Evolutionary conservation across 805 yeast genomes (phyloP), one percentile per base, ranked within the genome.

Genomic region (Schwanniomyces polymorphus): DNA sequence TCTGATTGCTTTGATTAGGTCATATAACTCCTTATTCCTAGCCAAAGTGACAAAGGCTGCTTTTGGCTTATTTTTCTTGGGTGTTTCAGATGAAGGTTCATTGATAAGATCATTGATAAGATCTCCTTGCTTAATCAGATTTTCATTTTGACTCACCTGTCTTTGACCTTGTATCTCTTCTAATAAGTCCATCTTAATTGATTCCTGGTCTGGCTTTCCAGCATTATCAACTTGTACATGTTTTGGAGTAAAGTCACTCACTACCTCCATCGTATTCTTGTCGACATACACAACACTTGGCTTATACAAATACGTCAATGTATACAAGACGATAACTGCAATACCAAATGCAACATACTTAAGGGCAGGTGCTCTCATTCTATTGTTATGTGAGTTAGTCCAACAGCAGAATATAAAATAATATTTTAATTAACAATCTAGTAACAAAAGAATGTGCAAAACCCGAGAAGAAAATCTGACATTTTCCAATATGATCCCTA

Each of bases 21-120:
- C 76, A 69, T 79, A 75, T 47, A 88, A 64, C 61, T 88, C 96
- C n/a, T 71, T 57, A 64, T 88, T 87, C 70, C 95, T 77, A 10
- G 91, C 94, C 57, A 88, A 74, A 0, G 92, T 78, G 14, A 88
- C 91, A 64, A 89, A 87, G 1, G 95, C 84, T 12, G 96, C 96
- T 47, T 57, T 61, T 5, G 42, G 44, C 27, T 33, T 35, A 2
- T 25, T 16, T 25, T 33, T 35, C 28, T 41, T 25, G 6, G 38
- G 10, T 16, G 12, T 17, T 38, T 37, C 17, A 12, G 33, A 6
- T 40, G 34, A 31, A 41, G 41, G 26, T 4, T 16, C 46, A 55
- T 60, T 5, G 33, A 41, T 17, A 26, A 21, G 4, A 11, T 16
- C 46, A 55, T 60, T 5, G 33, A 41, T 17, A 26, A 21, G 4